These are phyloP conservation scores for Xylaria grammica DNA, from an alignment of 495 filamentous ascomycete genomes.

Conservation along the genomic window DNA sequence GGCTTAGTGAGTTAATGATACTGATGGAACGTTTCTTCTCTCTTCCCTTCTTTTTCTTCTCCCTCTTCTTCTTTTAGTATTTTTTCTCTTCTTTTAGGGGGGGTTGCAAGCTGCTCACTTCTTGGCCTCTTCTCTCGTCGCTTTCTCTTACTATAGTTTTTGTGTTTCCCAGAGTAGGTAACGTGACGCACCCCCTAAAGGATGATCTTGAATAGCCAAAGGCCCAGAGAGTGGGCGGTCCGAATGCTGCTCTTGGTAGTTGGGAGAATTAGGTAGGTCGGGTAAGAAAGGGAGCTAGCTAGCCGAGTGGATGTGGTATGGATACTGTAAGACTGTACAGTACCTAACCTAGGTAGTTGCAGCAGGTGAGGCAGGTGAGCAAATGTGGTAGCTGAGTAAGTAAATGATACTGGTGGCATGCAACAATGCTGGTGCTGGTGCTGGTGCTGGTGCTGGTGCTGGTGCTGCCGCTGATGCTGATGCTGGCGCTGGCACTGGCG, in stretches of 20 bases:
- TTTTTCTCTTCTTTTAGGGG: background rate
- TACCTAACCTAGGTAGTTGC: background rate
- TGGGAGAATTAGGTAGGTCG: slow-evolving; percentile 25
- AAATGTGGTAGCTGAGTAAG: slow-evolving; percentile 26
- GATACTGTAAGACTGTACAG: background rate
- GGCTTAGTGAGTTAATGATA: background rate
- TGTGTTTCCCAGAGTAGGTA: background rate
- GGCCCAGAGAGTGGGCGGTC: slow-evolving; percentile 17
- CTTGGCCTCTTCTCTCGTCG: background rate
- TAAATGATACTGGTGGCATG: background rate
- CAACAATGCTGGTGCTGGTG: background rate
- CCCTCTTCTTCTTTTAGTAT: background rate
- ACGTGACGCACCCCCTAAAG: background rate
- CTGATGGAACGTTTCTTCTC: background rate
- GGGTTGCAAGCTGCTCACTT: too few species aligned
- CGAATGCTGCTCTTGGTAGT: slow-evolving; percentile 23
- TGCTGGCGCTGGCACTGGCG: too few species aligned
- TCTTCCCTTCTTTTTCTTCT: background rate
- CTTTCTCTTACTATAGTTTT: background rate
- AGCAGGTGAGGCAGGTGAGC: slow-evolving; percentile 26
- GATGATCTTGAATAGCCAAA: slow-evolving; percentile 11
- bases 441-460: background rate
- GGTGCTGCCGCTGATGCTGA: too few species aligned
- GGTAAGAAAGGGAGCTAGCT: slow-evolving; percentile 24
- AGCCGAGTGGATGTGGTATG: slow-evolving; percentile 20